Evolutionary conservation across 352 stramenopile species (phyloP), one percentile per base, ranked within the genome.

Genomic region (Pythium rishiriense): DNA sequence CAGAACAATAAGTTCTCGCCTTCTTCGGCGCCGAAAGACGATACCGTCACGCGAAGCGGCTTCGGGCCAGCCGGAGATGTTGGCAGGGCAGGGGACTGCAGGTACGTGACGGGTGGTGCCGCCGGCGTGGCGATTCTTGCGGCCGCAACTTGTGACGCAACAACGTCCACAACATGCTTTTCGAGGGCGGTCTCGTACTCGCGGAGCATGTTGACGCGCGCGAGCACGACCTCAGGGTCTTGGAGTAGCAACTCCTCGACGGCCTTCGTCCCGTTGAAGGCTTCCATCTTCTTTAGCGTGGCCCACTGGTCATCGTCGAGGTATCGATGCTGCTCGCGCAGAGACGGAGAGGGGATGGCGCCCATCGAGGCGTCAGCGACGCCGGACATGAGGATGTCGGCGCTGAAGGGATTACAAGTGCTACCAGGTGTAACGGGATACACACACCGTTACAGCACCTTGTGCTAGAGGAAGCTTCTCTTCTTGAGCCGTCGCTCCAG

Each of bases 381-480:
- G 25, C 52, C 54, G 21, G 54, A 62, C 54, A 62, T 62, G 41
- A 21, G 19, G 41, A 51, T 51, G 54, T 62, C 39, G 54, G 24
- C 42, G 26, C 21, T 62, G 54, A 42, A 62, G 31, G 54, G 54
- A 62, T 62, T 62, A 62, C 54, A 62, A 62, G 54, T 51, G 54
- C 54, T 62, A 62, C 54, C 54, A 62, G 54, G 14, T 62, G 52
- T 57, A 57, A 57, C 29, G 50, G 50, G 50, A 29, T n/a, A 17
- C n/a, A 17, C 29, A n/a, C n/a, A n/a, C 19, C 50, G 35, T 26
- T 57, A 46, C 50, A 46, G 39, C 39, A 46, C 48, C 48, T 43
- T 43, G 12, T 41, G n/a, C 17, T 26, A 17, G 48, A 55, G 48
- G 48, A 55, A 55, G 48, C 48, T 55, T 41, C 17, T 55, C 33